Evolutionary conservation across 805 yeast species (phyloP).

Genomic region (Grigorovia transvaalensis): DNA sequence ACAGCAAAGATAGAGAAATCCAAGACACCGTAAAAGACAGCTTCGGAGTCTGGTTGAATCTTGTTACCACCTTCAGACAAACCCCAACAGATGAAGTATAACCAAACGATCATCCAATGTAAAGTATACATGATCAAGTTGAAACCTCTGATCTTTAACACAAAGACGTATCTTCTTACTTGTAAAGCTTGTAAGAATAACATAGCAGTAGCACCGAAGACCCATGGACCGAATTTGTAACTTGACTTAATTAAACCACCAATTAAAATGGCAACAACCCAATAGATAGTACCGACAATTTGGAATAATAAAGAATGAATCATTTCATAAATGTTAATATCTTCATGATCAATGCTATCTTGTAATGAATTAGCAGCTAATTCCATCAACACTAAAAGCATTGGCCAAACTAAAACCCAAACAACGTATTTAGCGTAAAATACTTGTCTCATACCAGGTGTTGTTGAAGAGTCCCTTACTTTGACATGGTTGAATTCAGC

Average conservation of each 20-base stretch:
- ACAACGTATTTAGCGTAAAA: constrained; percentile 49
- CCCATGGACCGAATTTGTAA: constrained; percentile 54
- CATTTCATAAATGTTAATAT: constrained; percentile 13
- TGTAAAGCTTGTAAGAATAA: constrained; percentile 29
- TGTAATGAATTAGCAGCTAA: constrained; percentile 17
- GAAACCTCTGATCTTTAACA: constrained; percentile 12
- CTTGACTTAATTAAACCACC: constrained; percentile 36
- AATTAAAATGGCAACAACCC: constrained; percentile 36
- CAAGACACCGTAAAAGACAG: constrained; percentile 49
- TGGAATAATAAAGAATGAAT: constrained; percentile 23
- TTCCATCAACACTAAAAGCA: constrained; percentile 33
- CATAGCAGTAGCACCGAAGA: constrained; percentile 56
- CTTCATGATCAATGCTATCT: constrained; percentile 25
- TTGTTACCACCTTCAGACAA: constrained; percentile 51
- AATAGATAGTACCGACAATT: constrained; percentile 36
- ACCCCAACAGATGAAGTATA: constrained; percentile 21
- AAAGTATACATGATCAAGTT: constrained; percentile 15
- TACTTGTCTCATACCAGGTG: constrained; percentile 39
- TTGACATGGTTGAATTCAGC: constrained; percentile 42
- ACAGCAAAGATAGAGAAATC: constrained; percentile 38
- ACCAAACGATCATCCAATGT: constrained; percentile 14
- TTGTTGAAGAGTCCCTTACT: constrained; percentile 18
- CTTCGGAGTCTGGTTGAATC: constrained; percentile 48
- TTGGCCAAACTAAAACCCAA: constrained; percentile 42
- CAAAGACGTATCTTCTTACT: constrained; percentile 20